A percentile compares a stretch with the other conserved stretches of the same genome.
phyloP scores from a whole-genome alignment of 495 filamentous ascomycete genomes.

The Hypoxylon fuscum region DNA sequence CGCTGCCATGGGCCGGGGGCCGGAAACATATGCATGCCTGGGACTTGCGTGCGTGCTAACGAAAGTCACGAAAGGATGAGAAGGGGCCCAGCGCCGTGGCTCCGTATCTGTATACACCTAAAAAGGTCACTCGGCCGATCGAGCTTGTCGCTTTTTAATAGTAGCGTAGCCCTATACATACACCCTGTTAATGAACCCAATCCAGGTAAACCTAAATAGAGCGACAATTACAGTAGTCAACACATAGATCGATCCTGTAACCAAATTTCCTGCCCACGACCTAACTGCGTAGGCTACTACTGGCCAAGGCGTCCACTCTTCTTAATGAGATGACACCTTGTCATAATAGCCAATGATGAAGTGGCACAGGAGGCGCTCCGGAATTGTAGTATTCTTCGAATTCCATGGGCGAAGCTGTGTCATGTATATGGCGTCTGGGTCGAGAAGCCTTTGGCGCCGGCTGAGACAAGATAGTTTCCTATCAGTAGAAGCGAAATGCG shows the following conservation, averaged over 20 bases:
- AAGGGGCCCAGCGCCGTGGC: slow-evolving; percentile 24
- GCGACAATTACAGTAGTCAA: not conserved
- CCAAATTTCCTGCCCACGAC: slow-evolving; percentile 10
- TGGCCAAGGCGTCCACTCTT: slow-evolving; percentile 1
- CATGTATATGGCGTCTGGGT: slow-evolving; percentile 15
- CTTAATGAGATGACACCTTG: slow-evolving; percentile 27
- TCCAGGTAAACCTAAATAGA: slow-evolving; percentile 15
- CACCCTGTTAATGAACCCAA: not conserved
- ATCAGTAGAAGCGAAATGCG: slow-evolving; percentile 5
- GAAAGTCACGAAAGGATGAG: slow-evolving; percentile 21
- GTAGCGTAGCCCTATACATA: not conserved
- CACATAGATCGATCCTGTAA: slow-evolving; percentile 11
- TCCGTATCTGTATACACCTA: slow-evolving; percentile 4
- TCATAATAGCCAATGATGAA: slow-evolving; percentile 24
- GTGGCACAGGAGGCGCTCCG: slow-evolving; percentile 14
- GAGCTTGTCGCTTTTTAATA: slow-evolving; percentile 19
- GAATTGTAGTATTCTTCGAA: slow-evolving; percentile 25
- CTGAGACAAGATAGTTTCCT: slow-evolving; percentile 1
- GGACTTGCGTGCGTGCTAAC: slow-evolving; percentile 37
- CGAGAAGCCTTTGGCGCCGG: not conserved
- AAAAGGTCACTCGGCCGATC: slow-evolving; percentile 26
- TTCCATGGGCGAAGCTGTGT: slow-evolving; percentile 21
- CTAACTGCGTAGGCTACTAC: slow-evolving; percentile 10
- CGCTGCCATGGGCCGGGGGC: slow-evolving; percentile 37
- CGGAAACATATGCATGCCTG: slow-evolving; percentile 39